Conservation (phyloP, 768 basidiomycete genomes). For the Lepiota venenata region DNA sequence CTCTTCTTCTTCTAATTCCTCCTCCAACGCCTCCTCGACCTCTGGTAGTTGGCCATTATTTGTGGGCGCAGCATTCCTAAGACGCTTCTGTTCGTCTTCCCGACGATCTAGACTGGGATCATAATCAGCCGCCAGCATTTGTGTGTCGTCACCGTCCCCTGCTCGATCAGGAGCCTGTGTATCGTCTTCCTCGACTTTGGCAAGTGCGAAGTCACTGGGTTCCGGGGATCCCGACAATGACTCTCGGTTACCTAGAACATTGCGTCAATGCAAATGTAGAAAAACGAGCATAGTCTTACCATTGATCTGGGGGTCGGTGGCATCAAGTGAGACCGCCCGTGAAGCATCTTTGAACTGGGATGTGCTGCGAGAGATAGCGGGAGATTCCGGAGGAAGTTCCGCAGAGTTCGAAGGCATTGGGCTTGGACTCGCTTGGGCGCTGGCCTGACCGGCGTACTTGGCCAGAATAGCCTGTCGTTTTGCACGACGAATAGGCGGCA, state of each 20-base stretch:
- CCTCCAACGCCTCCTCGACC: conserved; percentile 52
- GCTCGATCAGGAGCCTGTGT: conserved; percentile 34
- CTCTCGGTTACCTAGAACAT: conserved; percentile 40
- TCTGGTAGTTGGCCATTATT: conserved; percentile 33
- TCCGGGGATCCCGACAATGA: conserved; percentile 59
- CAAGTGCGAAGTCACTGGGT: conserved; percentile 60
- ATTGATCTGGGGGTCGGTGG: not conserved
- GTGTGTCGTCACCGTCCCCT: conserved; percentile 51
- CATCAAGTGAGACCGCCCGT: not conserved
- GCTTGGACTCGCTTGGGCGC: conserved; percentile 49
- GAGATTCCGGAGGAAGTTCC: conserved; percentile 53
- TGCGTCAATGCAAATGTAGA: not conserved
- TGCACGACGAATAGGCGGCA: conserved; percentile 66
- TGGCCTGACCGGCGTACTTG: conserved; percentile 58
- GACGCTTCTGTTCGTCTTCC: conserved; percentile 75
- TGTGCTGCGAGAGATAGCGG: conserved; percentile 41
- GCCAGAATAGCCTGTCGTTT: conserved; percentile 76
- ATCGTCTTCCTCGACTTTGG: conserved; percentile 58
- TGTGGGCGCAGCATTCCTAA: conserved; percentile 18
- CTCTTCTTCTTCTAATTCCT: conserved; percentile 78
- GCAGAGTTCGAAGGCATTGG: conserved; percentile 72
- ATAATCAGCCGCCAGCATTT: conserved; percentile 91
- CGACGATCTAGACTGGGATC: conserved; percentile 74
- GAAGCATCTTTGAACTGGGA: conserved; percentile 32
- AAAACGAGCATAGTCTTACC: not conserved